phyloP scores from a whole-genome alignment of 805 yeast species.

The Wickerhamomyces tratensis region DNA sequence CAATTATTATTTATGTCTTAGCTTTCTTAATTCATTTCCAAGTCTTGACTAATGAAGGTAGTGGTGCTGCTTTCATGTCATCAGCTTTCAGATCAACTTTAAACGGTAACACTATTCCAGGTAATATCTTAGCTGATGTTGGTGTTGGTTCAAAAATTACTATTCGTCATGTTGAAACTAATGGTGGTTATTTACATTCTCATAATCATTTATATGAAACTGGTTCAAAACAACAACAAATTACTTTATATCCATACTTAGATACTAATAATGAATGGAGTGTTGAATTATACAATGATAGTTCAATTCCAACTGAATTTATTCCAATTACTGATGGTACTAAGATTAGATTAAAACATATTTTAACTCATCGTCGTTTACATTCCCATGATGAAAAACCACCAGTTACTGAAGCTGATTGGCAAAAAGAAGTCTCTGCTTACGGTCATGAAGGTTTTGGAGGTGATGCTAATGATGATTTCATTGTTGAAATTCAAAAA shows the following conservation, averaged over 20 bases:
- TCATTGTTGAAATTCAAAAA: constrained; percentile 62
- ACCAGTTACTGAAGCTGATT: constrained; percentile 63
- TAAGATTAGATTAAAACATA: constrained; percentile 60
- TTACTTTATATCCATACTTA: constrained; percentile 71
- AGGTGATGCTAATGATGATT: constrained; percentile 83
- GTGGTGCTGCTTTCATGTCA: constrained; percentile 63
- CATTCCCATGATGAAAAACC: constrained; percentile 81
- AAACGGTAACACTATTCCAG: constrained; percentile 51
- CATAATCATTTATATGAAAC: constrained; percentile 62
- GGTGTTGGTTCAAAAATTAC: constrained; percentile 65
- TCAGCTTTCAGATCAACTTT: constrained; percentile 63
- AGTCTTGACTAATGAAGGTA: constrained; percentile 50
- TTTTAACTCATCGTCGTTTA: constrained; percentile 49
- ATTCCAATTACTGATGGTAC: constrained; percentile 58
- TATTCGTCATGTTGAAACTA: constrained; percentile 58
- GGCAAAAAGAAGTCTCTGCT: constrained; percentile 77
- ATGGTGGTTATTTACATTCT: constrained; percentile 80
- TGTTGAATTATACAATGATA: constrained; percentile 55
- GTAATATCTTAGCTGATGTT: constrained; percentile 49
- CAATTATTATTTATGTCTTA: constrained; percentile 41
- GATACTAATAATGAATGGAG: constrained; percentile 69
- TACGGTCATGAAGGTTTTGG: constrained; percentile 70
- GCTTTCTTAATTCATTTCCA: constrained; percentile 59
- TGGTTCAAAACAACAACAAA: constrained; percentile 79
- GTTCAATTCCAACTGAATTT: constrained; percentile 47